phyloP scores from a whole-genome alignment of 768 basidiomycete genomes.

The Pisolithus microcarpus region DNA sequence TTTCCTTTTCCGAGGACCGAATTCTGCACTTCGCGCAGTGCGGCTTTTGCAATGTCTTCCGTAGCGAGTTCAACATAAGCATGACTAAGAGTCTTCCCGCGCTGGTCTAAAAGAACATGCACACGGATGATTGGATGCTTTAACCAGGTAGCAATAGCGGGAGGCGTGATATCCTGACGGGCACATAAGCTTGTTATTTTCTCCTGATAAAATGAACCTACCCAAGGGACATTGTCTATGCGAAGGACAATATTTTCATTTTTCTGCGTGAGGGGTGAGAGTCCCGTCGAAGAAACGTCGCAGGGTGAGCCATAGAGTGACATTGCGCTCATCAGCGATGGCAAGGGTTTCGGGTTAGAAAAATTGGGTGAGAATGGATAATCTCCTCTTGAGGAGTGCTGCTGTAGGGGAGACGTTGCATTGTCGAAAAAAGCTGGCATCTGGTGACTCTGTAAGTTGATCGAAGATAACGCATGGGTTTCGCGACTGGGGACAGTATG shows the following conservation, averaged over 20 bases:
- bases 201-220: conserved; percentile 28
- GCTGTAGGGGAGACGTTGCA: conserved; percentile 16
- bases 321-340: conserved; percentile 27
- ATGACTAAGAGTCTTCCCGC: conserved; percentile 80
- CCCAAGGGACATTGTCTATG: conserved; percentile 89
- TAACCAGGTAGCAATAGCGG: conserved; percentile 60
- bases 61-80: conserved; percentile 71
- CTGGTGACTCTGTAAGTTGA: conserved; percentile 8
- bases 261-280: conserved; percentile 5
- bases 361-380: conserved; percentile 22
- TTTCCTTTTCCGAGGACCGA: conserved; percentile 69
- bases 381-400: conserved; percentile 20
- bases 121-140: conserved; percentile 57
- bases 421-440: conserved; percentile 9
- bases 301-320: conserved; percentile 19
- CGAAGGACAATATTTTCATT: conserved; percentile 56
- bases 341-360: conserved; percentile 19
- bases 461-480: conserved; percentile 9
- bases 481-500: conserved; percentile 24
- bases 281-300: conserved; percentile 9
- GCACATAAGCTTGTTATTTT: conserved; percentile 6
- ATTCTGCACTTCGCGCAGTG: conserved; percentile 48
- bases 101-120: conserved; percentile 72
- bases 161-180: conserved; percentile 74
- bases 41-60: conserved; percentile 55